phyloP scores from a whole-genome alignment of 2,329 filamentous ascomycete genomes.

The Chaetothyriales sp. region DNA sequence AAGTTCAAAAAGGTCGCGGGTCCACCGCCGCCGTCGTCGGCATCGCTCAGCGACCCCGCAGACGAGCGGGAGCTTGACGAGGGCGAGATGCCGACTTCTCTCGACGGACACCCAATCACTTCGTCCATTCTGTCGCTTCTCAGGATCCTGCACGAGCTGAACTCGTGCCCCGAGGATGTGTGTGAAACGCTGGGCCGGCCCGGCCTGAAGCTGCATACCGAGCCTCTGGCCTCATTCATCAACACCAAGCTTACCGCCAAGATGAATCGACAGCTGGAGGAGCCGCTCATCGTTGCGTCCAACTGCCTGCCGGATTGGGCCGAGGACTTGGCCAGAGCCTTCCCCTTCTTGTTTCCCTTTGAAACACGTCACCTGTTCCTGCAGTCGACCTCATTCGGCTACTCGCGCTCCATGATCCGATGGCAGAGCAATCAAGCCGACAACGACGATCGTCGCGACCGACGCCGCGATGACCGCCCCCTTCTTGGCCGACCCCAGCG shows the following conservation, averaged over 20 bases:
- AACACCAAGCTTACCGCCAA: conserved; percentile 98
- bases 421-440: conserved; percentile 87
- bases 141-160: conserved; percentile 81
- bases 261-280: conserved; percentile 89
- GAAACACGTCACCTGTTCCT: conserved; percentile 94
- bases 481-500: conserved; percentile 84
- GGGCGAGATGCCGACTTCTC: conserved; percentile 54
- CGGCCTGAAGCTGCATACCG: conserved; percentile 58
- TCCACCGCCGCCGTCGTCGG: conserved; percentile 61
- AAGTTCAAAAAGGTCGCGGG: conserved; percentile 80
- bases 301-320: conserved; percentile 94
- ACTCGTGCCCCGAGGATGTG: conserved; percentile 85
- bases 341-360: conserved; percentile 95
- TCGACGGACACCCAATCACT: conserved; percentile 71
- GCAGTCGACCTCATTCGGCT: conserved; percentile 95
- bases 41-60: conserved; percentile 29
- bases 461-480: conserved; percentile 73
- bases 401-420: conserved; percentile 89
- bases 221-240: conserved; percentile 86
- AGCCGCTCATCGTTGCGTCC: conserved; percentile 91
- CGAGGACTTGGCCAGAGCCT: conserved; percentile 81
- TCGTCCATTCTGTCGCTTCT: conserved; percentile 77
- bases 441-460: conserved; percentile 67
- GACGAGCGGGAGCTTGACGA: conserved; percentile 32
- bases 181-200: conserved; percentile 43